Percentiles rank a stretch among this genome's conserved stretches.
These are phyloP conservation scores for Aspergillus fijiensis DNA, from an alignment of 2,329 filamentous ascomycete species.

Conservation along the genomic window DNA sequence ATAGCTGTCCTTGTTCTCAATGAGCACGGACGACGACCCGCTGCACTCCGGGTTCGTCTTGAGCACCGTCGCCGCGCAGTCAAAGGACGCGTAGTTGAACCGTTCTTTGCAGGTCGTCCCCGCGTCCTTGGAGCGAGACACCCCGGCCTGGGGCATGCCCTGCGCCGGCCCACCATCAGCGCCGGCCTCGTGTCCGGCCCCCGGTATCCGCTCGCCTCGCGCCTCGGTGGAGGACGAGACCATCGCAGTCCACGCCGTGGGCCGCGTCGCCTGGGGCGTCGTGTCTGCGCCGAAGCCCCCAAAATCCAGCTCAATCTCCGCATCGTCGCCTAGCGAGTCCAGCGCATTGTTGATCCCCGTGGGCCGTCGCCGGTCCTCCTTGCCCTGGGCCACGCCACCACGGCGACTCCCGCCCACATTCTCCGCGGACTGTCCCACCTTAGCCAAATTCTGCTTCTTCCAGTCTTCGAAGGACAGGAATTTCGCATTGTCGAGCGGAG, in stretches of 20 bases:
- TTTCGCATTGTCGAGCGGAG: slow-evolving; percentile 69
- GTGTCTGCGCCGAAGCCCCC: slow-evolving; percentile 57
- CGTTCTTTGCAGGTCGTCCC: slow-evolving; percentile 97
- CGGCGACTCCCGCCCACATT: slow-evolving; percentile 60
- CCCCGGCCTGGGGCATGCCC: slow-evolving; percentile 51
- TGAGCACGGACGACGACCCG: slow-evolving; percentile 81
- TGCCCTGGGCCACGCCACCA: slow-evolving; percentile 41
- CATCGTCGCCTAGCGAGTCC: slow-evolving; percentile 80
- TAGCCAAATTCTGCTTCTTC: slow-evolving; percentile 89
- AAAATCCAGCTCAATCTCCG: slow-evolving; percentile 77
- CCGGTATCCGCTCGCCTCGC: slow-evolving; percentile 20
- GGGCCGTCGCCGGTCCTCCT: slow-evolving; percentile 50
- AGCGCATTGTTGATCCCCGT: slow-evolving; percentile 66
- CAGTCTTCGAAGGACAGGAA: slow-evolving; percentile 98
- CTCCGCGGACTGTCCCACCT: slow-evolving; percentile 75
- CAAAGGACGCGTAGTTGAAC: slow-evolving; percentile 96
- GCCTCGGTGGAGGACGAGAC: slow-evolving; percentile 10
- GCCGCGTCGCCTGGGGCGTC: slow-evolving; percentile 33
- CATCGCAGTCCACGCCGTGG: slow-evolving; percentile 30
- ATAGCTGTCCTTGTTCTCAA: slow-evolving; percentile 98
- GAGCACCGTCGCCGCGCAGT: slow-evolving; percentile 88
- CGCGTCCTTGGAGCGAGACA: slow-evolving; percentile 80
- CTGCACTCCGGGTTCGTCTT: slow-evolving; percentile 87
- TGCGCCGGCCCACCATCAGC: slow-evolving; percentile 39
- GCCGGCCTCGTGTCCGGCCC: slow-evolving; percentile 26